Base-by-base conservation (phyloP, 2,329 filamentous ascomycete genomes). In the Phyllachora maydis region DNA sequence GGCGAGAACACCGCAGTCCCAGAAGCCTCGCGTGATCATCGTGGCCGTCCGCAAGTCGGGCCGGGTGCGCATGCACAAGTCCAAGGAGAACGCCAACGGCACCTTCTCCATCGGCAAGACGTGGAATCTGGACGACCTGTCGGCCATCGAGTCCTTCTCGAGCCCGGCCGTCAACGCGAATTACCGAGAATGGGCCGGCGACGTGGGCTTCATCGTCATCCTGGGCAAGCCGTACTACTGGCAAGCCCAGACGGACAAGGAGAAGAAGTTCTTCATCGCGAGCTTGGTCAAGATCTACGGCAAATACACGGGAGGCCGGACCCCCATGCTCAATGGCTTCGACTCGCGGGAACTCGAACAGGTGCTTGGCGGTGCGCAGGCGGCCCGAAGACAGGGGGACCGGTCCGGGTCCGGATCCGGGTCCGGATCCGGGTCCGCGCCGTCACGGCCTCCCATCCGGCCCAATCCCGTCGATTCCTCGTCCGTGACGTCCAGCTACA, bases 221-320 rank as follows among this genome's bases (percentile, higher is more conserved):
- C 65, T 98, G 14, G 74, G 76, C 14, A 98, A 98, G 46, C 77
- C 82, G 0, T 98, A 98, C 49, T 98, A 88, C 46, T 98, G 88
- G 88, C 70, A 91, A 46, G 82, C 88, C 16, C 72, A 81, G 33
- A 88, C 79, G 1, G 65, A 78, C 25, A 93, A 93, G 52, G 88
- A 98, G 50, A 95, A 93, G 57, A 85, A 92, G 43, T 95, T 95
- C 51, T 98, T 98, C 48, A 88, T 98, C 39, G 82, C 78, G 16
- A 93, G 83, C 46, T 52, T 95, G 35, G 69, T 95, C 41, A 98
- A 95, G 49, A 93, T 98, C 34, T 98, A 78, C 45, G 72, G 72
- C 37, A 98, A 95, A 49, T 98, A 95, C 43, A 95, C 88, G 1
- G 77, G 79, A 14, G 85, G 85, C 8, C 75, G 72, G 38, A 50